These are phyloP conservation scores for Ceriops tagal DNA, from an alignment of 345 rosid genomes.

Conservation along the genomic window DNA sequence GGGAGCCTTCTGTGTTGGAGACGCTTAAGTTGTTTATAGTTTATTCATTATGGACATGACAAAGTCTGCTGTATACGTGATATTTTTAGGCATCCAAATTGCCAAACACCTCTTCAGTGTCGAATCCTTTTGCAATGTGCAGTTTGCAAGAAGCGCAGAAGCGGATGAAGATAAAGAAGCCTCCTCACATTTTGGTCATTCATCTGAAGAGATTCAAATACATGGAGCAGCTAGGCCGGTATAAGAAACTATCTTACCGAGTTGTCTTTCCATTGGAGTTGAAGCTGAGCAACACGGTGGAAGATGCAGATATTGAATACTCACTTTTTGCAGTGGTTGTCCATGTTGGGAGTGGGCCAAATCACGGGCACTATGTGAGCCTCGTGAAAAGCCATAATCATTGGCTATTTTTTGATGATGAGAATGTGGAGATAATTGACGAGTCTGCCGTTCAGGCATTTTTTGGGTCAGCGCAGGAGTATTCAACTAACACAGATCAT, in stretches of 20 bases:
- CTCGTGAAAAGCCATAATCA: conserved; percentile 99
- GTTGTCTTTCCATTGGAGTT: conserved; percentile 94
- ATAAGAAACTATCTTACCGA: conserved; percentile 91
- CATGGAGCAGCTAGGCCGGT: conserved; percentile 90
- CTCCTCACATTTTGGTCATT: conserved; percentile 86
- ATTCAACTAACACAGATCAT: conserved; percentile 92
- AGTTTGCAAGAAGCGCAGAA: conserved; percentile 99
- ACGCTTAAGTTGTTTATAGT: too few relatives aligned
- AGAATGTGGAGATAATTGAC: conserved; percentile 95
- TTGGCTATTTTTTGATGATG: conserved; percentile 95
- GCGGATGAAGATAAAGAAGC: conserved; percentile 99
- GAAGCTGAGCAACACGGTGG: conserved; percentile 90
- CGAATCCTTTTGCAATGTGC: conserved; percentile 23
- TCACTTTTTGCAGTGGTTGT: conserved; percentile 97
- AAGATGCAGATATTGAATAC: conserved; percentile 83
- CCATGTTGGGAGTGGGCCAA: conserved; percentile 97
- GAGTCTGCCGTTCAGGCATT: conserved; percentile 98
- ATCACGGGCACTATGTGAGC: conserved; percentile 95
- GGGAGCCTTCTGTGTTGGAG: too few relatives aligned
- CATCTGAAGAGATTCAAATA: conserved; percentile 95
- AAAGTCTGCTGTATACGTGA: too few relatives aligned
- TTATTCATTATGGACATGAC: too few relatives aligned
- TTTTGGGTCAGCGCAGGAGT: conserved; percentile 97
- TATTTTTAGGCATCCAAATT: not conserved
- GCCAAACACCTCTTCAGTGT: not conserved